Percentiles rank a stretch among this genome's conserved stretches.
Conservation (phyloP, 805 yeast species). For the Barnettozyma siamensis region DNA sequence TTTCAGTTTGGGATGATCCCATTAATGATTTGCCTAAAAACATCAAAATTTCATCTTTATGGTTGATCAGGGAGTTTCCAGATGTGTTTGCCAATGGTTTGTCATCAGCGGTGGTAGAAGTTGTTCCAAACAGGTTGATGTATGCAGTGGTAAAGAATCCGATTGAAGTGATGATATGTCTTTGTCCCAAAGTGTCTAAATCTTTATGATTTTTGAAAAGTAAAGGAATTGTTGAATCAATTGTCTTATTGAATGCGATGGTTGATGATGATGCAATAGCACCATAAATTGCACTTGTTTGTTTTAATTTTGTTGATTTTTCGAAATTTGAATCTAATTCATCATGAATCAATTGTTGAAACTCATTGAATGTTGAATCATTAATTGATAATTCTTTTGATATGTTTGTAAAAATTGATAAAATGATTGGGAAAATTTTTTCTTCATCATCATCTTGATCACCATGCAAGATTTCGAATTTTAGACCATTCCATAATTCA, state of each 20-base stretch:
- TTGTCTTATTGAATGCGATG: slow-evolving; percentile 41
- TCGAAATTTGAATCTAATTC: slow-evolving; percentile 52
- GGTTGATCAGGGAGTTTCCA: slow-evolving; percentile 35
- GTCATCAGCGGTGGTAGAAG: background rate
- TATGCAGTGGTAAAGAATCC: slow-evolving; percentile 53
- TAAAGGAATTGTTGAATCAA: slow-evolving; percentile 40
- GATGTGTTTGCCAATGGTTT: slow-evolving; percentile 5
- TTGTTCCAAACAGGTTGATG: slow-evolving; percentile 37
- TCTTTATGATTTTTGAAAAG: slow-evolving; percentile 32
- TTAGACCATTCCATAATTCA: slow-evolving; percentile 80
- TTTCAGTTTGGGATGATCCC: slow-evolving; percentile 61
- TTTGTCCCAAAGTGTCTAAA: slow-evolving; percentile 49
- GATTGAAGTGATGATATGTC: slow-evolving; percentile 52
- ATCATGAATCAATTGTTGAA: slow-evolving; percentile 34
- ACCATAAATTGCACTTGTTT: slow-evolving; percentile 56
- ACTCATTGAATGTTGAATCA: slow-evolving; percentile 32
- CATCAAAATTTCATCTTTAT: slow-evolving; percentile 64
- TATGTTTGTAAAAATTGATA: slow-evolving; percentile 41
- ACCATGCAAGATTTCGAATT: slow-evolving; percentile 82
- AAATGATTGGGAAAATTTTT: slow-evolving; percentile 37
- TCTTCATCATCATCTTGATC: slow-evolving; percentile 46
- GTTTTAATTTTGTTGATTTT: slow-evolving; percentile 51
- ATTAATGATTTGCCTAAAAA: slow-evolving; percentile 65
- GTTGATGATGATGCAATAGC: slow-evolving; percentile 45
- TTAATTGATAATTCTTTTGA: slow-evolving; percentile 30